Base-by-base conservation (phyloP, 2,329 filamentous ascomycete species). In the Zasmidium citrigriseum region DNA sequence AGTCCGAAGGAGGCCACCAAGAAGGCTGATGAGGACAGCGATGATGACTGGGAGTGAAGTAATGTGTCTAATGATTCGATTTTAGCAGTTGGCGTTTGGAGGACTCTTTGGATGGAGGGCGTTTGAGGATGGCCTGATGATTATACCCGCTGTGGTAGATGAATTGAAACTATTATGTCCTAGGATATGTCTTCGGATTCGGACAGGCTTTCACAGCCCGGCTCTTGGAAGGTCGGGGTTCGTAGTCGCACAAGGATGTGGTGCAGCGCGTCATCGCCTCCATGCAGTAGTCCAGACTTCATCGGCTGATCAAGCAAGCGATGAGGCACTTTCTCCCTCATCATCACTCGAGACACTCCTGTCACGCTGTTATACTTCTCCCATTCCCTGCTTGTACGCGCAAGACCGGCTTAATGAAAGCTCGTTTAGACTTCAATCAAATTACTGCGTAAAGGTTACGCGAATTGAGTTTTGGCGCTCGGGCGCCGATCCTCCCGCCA, bases 1-100 rank as follows among this genome's bases (percentile, higher is more conserved):
- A 87, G 83, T 59, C 85, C 86, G 2, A 82, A 83, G 68, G 82
- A 85, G 57, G 77, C 73, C 59, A 78, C 79, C 67, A 80, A 70
- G 56, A 67, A 70, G 41, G 58, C 61, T 3, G 66, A 65, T 41
- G 67, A 68, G 1, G 68, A 69, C 20, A 69, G 72, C 51, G 72
- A 73, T 54, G 70, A 75, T 61, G 72, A 75, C 57, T 75, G 73
- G 73, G 73, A 75, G 63, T 75, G 55, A 57, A 5, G 20, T 18
- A 52, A 18, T 18, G 25, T 47, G 20, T 24, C 45, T 47, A 18
- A 22, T 47, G 45, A 47, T 47, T 24, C 45, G 45, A 16, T 22
- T 20, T 22, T 47, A 22, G 20, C 45, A 12, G 45, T n/a, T 41
- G 34, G 34, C 34, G 34, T 41, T 41, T n/a, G 34, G 34, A 4